A percentile compares a stretch with the other conserved stretches of the same genome.
These are phyloP conservation scores for Aspergillus sp. DNA, from an alignment of 2,329 filamentous ascomycete species.

Conservation along the genomic window DNA sequence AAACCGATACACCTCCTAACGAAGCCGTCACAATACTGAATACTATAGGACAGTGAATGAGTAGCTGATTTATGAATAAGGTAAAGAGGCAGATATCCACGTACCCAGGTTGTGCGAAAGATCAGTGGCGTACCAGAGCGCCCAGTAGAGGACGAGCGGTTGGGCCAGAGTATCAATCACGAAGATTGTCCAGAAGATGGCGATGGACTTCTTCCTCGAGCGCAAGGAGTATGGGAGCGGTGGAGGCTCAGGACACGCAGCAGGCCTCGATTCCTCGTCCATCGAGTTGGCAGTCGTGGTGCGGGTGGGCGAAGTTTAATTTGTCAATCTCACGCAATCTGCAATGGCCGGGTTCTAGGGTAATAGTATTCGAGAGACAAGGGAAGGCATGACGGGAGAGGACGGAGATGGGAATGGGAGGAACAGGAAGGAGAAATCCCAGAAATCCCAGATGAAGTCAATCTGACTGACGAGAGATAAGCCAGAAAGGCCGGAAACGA, in stretches of 20 bases:
- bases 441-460: neutral
- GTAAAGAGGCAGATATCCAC: constrained; percentile 12
- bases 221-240: constrained; percentile 59
- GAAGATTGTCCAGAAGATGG: constrained; percentile 62
- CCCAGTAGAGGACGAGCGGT: constrained; percentile 62
- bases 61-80: neutral
- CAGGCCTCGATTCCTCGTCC: constrained; percentile 34
- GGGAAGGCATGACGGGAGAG: neutral
- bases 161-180: constrained; percentile 60
- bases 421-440: neutral
- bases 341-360: constrained; percentile 16
- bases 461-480: neutral
- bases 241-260: constrained; percentile 41
- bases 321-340: constrained; percentile 1
- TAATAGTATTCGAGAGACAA: constrained; percentile 4
- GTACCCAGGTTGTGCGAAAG: constrained; percentile 47
- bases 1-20: constrained; percentile 45
- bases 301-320: neutral
- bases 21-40: constrained; percentile 46
- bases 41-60: constrained; percentile 27
- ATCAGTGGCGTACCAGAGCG: constrained; percentile 59
- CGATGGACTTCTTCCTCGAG: constrained; percentile 57
- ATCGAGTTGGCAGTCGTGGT: constrained; percentile 26
- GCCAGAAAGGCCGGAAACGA: constrained; percentile 1
- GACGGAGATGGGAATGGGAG: constrained; percentile 1